Evolutionary conservation across 177 flowering plant genomes (phyloP), one percentile per base, ranked within the genome.

Genomic region (Telopea speciosissima): DNA sequence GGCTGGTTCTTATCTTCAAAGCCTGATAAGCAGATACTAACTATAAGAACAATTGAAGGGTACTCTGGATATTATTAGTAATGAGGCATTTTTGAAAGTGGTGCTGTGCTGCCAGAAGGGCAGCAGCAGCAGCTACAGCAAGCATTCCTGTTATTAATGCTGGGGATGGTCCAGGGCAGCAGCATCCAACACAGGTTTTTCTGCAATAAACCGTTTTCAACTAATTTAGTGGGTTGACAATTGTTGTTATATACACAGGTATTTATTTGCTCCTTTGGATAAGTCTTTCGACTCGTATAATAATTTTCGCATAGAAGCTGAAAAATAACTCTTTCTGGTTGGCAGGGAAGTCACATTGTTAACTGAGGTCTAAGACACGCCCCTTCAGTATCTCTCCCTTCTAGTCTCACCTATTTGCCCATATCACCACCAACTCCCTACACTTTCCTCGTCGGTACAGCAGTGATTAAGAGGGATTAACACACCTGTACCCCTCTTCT

Each of bases 161-260:
- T 33, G 99, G 98, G 61, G 99, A 95, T 88, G 99, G 99, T 73
- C 99, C 99, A 31, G 99, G 99, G 69, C 94, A 95, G n/a, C n/a
- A n/a, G 68, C 99, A 95, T 81, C 99, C 99, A 44, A 89, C 95
- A 59, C 98, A 95, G 89, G 99, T 87, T 63, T 70, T 75, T 31
- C 23, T 58, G 28, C 6, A 28, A n/a, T n/a, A n/a, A n/a, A n/a
- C n/a, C n/a, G 24, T 14, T 25, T 61, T 1, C 10, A 61, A 9
- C 24, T 58, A 19, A 61, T 61, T 13, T 61, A 14, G 63, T 61
- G 66, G 24, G 58, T 67, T 21, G 11, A 44, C 12, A 65, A 19
- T 28, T 28, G 17, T 5, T n/a, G n/a, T n/a, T n/a, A n/a, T n/a
- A n/a, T n/a, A n/a, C n/a, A n/a, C n/a, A n/a, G n/a, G n/a, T n/a